Conservation (phyloP, 2,329 filamentous ascomycete genomes). For the Seiridium cupressi region DNA sequence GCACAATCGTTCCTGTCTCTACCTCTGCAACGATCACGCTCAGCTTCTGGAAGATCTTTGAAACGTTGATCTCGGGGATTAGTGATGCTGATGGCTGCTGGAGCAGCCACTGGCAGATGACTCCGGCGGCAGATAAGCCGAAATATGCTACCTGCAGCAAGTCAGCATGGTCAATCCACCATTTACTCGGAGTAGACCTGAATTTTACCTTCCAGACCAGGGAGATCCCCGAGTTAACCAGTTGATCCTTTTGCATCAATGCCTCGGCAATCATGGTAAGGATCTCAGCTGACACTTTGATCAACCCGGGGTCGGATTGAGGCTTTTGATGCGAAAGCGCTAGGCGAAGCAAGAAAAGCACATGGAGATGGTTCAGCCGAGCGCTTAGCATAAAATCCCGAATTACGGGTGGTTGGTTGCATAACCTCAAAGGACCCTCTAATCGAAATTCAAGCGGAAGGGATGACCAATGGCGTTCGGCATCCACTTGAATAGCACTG, state of each 20-base stretch:
- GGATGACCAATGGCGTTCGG: constrained; percentile 21
- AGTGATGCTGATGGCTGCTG: constrained; percentile 9
- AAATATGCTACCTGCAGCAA: constrained; percentile 26
- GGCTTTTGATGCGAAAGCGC: constrained; percentile 17
- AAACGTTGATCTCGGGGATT: not conserved
- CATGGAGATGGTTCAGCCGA: constrained; percentile 30
- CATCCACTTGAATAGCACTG: constrained; percentile 15
- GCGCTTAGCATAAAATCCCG: constrained; percentile 29
- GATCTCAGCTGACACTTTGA: constrained; percentile 25
- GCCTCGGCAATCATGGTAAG: constrained; percentile 26
- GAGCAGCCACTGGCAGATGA: constrained; percentile 26
- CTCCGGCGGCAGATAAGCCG: constrained; percentile 31
- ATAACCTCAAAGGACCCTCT: constrained; percentile 13
- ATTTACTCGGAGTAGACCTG: constrained; percentile 11
- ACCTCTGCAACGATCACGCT: constrained; percentile 29
- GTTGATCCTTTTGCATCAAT: constrained; percentile 23
- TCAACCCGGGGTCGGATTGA: constrained; percentile 20
- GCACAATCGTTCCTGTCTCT: constrained; percentile 24
- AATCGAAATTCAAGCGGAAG: constrained; percentile 23
- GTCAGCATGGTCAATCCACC: constrained; percentile 25
- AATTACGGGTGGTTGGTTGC: constrained; percentile 14
- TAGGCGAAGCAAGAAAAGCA: constrained; percentile 27
- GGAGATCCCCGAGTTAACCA: constrained; percentile 30
- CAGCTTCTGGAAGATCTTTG: constrained; percentile 26
- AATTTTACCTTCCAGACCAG: constrained; percentile 11